A percentile compares a stretch with the other conserved stretches of the same genome.
Conservation (phyloP, 139 green algal species). For the Trebouxia sp. region DNA sequence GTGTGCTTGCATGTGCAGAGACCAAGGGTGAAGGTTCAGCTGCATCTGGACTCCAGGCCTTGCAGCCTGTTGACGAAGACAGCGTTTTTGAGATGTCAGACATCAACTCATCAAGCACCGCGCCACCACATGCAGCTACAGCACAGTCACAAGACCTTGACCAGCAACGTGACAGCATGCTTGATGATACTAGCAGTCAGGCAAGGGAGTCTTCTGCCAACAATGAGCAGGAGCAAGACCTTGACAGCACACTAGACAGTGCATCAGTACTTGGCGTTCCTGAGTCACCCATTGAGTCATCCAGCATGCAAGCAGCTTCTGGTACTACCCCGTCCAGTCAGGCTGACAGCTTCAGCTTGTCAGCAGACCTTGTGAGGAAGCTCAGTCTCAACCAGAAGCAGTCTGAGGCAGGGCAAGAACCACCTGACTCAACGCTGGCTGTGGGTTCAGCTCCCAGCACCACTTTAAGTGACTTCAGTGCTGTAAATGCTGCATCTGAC, state of each 20-base stretch:
- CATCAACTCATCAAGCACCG: not conserved
- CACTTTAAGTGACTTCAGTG: conserved; percentile 4
- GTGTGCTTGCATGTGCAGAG: not conserved
- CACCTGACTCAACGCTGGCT: conserved; percentile 4
- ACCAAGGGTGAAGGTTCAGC: not conserved
- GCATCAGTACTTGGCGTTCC: not conserved
- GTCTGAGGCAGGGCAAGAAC: not conserved
- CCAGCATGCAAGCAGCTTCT: not conserved
- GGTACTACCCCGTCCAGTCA: not conserved
- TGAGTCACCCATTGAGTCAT: conserved; percentile 16
- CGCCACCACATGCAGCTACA: not conserved
- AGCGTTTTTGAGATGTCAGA: conserved; percentile 18
- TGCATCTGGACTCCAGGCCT: not conserved
- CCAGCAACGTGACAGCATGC: no score
- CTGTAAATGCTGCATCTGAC: not conserved
- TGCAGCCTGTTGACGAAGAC: conserved; percentile 11
- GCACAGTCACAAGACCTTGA: no score
- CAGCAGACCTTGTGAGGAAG: not conserved
- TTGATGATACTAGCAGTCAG: no score
- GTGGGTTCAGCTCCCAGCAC: conserved; percentile 9
- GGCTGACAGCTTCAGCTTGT: not conserved
- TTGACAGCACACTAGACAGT: not conserved
- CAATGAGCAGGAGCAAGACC: not conserved
- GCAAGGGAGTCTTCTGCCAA: not conserved
- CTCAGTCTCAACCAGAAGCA: not conserved